These are phyloP conservation scores for Ogataea corticis DNA, from an alignment of 805 yeast species.

Conservation along the genomic window DNA sequence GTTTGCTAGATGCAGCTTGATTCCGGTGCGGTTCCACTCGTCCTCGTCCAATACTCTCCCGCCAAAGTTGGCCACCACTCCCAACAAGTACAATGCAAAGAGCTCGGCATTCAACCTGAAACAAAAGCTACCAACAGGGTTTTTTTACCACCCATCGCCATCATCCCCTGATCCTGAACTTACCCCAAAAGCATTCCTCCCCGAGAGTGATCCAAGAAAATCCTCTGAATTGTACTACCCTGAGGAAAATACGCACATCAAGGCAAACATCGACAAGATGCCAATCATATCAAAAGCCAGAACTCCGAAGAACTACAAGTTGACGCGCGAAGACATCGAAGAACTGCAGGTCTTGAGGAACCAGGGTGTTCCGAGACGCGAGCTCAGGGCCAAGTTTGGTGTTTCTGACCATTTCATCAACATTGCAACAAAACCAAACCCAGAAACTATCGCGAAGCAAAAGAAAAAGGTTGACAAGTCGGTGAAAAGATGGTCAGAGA, in stretches of 20 bases:
- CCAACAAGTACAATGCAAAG: conserved; percentile 37
- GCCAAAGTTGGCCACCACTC: conserved; percentile 33
- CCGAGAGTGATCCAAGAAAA: conserved; percentile 33
- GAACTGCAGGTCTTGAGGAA: conserved; percentile 34
- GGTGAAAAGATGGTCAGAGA: conserved; percentile 28
- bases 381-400: conserved; percentile 31
- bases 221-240: conserved; percentile 29
- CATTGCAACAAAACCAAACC: conserved; percentile 30
- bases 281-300: conserved; percentile 28
- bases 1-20: neutral
- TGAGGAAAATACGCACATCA: conserved; percentile 20
- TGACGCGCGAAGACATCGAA: conserved; percentile 26
- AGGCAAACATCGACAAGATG: conserved; percentile 29
- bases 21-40: conserved; percentile 12
- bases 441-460: conserved; percentile 21
- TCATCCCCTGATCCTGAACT: conserved; percentile 33
- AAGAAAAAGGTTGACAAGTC: conserved; percentile 20
- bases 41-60: conserved; percentile 11
- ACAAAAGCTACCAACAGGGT: conserved; percentile 35
- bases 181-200: conserved; percentile 38
- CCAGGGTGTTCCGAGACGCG: conserved; percentile 32
- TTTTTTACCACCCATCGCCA: conserved; percentile 39
- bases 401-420: conserved; percentile 34
- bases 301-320: conserved; percentile 28
- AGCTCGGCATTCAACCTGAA: conserved; percentile 39